Conservation (phyloP, 2,329 filamentous ascomycete species). For the Fusarium coffeatum region DNA sequence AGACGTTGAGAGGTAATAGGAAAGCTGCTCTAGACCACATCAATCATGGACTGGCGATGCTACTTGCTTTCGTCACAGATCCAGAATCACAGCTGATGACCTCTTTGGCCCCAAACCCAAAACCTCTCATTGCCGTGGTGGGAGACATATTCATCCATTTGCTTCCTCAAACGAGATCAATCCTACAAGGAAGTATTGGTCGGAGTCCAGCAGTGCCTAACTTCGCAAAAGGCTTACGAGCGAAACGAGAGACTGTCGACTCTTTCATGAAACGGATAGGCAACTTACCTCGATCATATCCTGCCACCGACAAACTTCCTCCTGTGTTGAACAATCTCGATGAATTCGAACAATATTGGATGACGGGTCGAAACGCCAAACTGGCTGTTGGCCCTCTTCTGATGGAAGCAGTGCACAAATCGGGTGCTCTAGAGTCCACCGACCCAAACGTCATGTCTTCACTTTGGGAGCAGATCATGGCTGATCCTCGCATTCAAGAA, state of each 20-base stretch:
- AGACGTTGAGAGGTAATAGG: slow-evolving; percentile 47
- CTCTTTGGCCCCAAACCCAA: slow-evolving; percentile 38
- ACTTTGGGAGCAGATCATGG: slow-evolving; percentile 14
- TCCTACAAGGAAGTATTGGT: slow-evolving; percentile 26
- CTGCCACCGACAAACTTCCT: slow-evolving; percentile 2
- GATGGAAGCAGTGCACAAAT: slow-evolving; percentile 12
- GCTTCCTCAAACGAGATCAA: slow-evolving; percentile 17
- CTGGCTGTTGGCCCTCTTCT: slow-evolving; percentile 21
- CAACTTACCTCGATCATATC: slow-evolving; percentile 16
- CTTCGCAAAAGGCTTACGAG: slow-evolving; percentile 26
- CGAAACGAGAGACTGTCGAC: slow-evolving; percentile 33
- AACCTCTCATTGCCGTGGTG: slow-evolving; percentile 30
- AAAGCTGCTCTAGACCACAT: slow-evolving; percentile 51
- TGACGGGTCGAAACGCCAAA: slow-evolving; percentile 7
- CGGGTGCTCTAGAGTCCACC: slow-evolving; percentile 3
- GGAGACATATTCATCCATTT: slow-evolving; percentile 35
- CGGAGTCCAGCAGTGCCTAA: slow-evolving; percentile 31
- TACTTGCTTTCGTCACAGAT: slow-evolving; percentile 50
- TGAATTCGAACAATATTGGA: slow-evolving; percentile 40
- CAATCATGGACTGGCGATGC: slow-evolving; percentile 51
- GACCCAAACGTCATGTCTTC: slow-evolving; percentile 11
- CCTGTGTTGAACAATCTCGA: slow-evolving; percentile 25
- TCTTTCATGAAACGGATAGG: slow-evolving; percentile 33
- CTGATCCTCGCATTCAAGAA: slow-evolving; percentile 20
- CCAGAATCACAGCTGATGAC: slow-evolving; percentile 14